Evolutionary conservation across 345 rosid genomes (phyloP).

Genomic region (Arabis hirsuta): DNA sequence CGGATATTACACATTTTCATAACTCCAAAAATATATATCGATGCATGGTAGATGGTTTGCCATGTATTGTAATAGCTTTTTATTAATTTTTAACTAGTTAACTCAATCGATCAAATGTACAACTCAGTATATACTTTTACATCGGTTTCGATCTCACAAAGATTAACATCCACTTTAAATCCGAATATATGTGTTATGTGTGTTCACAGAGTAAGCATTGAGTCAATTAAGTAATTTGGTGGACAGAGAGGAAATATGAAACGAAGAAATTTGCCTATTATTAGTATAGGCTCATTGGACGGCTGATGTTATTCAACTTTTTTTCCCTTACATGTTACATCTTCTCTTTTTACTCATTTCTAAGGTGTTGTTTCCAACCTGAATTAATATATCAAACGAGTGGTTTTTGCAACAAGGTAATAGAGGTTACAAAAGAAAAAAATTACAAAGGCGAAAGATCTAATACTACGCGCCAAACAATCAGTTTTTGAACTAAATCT

Average conservation of each 20-base stretch:
- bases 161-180: constrained; percentile 7
- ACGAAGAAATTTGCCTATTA: constrained; percentile 23
- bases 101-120: constrained; percentile 11
- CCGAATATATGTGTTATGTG: constrained; percentile 20
- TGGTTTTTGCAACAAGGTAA: no score
- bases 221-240: constrained; percentile 22
- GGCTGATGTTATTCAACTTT: constrained; percentile 23
- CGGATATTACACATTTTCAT: background rate
- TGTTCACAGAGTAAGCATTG: constrained; percentile 16
- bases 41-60: background rate
- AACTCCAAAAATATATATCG: background rate
- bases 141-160: constrained; percentile 14
- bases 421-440: no score
- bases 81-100: background rate
- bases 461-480: no score
- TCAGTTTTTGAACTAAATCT: no score
- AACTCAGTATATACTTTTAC: constrained; percentile 13
- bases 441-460: no score
- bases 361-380: no score
- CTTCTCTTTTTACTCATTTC: background rate
- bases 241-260: constrained; percentile 33
- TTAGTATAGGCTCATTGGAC: constrained; percentile 35
- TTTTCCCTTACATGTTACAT: constrained; percentile 9
- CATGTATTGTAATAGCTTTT: background rate
- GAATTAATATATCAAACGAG: no score